Percentiles rank a stretch among this genome's conserved stretches.
Conservation (phyloP, 2,329 filamentous ascomycete genomes). For the Pseudofabraea citricarpa region DNA sequence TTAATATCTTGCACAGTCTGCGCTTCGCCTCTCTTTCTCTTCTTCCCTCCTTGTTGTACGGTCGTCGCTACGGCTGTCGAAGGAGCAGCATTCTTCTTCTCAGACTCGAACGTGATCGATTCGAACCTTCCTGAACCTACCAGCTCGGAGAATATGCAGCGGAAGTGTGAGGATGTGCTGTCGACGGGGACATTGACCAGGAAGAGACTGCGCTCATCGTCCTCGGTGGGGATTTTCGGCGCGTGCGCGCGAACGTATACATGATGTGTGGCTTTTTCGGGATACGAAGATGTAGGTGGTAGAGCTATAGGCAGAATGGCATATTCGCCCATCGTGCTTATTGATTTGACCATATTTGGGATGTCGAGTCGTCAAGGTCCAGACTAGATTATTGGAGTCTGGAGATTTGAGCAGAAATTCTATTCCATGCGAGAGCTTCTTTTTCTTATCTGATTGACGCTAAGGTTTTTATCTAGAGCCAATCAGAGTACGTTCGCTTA, state of each 20-base stretch:
- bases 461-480: too few species aligned
- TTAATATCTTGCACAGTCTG: constrained; percentile 27
- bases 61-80: constrained; percentile 46
- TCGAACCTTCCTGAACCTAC: constrained; percentile 77
- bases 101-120: constrained; percentile 67
- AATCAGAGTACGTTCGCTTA: too few species aligned
- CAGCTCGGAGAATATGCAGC: constrained; percentile 68
- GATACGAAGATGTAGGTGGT: constrained; percentile 50
- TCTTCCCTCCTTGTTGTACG: constrained; percentile 38
- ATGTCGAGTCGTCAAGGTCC: constrained; percentile 2
- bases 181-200: constrained; percentile 86
- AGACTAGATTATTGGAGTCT: constrained; percentile 7
- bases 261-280: constrained; percentile 66
- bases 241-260: constrained; percentile 82
- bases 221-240: constrained; percentile 68
- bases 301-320: constrained; percentile 24
- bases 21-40: constrained; percentile 35
- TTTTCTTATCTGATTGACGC: too few species aligned
- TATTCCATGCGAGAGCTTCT: too few species aligned
- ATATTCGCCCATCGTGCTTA: constrained; percentile 20
- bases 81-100: constrained; percentile 33
- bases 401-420: constrained; percentile 16
- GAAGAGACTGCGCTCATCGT: constrained; percentile 78
- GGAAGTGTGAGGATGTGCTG: constrained; percentile 71
- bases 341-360: constrained; percentile 4